Base-by-base conservation (phyloP, 306 rosid genomes). In the Crotalaria pallida region DNA sequence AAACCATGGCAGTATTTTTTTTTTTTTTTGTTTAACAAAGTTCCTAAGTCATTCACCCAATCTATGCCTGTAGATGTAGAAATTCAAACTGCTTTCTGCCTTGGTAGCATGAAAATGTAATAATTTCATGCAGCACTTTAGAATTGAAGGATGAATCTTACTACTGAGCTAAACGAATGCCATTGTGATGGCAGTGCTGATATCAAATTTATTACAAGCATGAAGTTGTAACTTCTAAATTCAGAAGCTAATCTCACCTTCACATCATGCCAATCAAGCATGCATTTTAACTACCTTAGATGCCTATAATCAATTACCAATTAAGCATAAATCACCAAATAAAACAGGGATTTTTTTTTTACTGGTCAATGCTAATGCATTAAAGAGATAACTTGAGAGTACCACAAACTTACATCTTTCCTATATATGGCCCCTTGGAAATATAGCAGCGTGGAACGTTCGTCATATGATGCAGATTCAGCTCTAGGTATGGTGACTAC, bases 381-480 rank as follows among this genome's bases (percentile, higher is more conserved):
- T 43, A 34, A 61, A 33, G 29, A 81, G 57, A 69, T 56, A 77
- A 70, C 43, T 65, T 31, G 4, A 68, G 76, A 27, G 34, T 38
- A 43, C 76, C 4, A 59, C 61, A 65, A 74, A 86, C 97, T 86
- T 77, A 94, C 97, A 84, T 90, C 97, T 85, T 94, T 94, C 73
- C 99, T 84, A 80, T 91, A 91, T 74, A 94, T 91, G 36, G 94
- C 97, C 41, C 99, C 99, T 66, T 84, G 93, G 77, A 94, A 94
- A 76, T 87, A 91, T 44, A 81, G 70, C 74, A 94, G 80, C 22
- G 78, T 90, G 65, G 95, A 77, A 64, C 97, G 99, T 21, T 87
- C 72, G 7, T 70, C 76, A 75, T 85, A 94, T 47, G 97, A 57
- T 38, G 89, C 77, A 57, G 99, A 94, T 79, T 83, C 2, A 36